Base-by-base conservation (phyloP, 495 filamentous ascomycete genomes). In the Sordaria brevicollis region DNA sequence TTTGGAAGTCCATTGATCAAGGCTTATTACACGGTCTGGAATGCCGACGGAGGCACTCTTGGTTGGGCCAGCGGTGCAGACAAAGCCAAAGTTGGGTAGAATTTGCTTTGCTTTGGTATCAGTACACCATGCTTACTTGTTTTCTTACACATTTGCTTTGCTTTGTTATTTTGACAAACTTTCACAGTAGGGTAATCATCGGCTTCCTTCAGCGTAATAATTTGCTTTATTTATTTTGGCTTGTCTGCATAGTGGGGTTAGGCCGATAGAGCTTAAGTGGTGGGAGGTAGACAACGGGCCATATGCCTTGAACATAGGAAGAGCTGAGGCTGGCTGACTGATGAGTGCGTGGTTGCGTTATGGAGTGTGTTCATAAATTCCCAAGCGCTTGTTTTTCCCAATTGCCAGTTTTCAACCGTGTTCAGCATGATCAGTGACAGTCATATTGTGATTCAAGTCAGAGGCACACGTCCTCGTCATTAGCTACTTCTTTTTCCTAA, bases 11-110 rank as follows among this genome's bases (percentile, higher is more conserved):
- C 74, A 2, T 54, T 71, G 37, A 33, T 79, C 11, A 70, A 74
- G 69, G 62, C 67, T 19, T 79, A 75, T 35, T 76, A 76, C 35
- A 77, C 77, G 1, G 71, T 74, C 4, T 77, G 74, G 76, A 70
- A 79, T 65, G 70, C 57, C 2, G 38, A 34, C 7, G 68, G 13
- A 2, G 11, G 25, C 25, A 31, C 49, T 21, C 49, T 57, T 57
- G 49, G 49, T 31, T 57, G 49, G 49, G 49, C 25, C 21, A 57
- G 11, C n/a, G n/a, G n/a, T n/a, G n/a, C n/a, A n/a, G n/a, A n/a
- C n/a, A n/a, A n/a, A n/a, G n/a, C n/a, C n/a, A n/a, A n/a, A n/a
- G n/a, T n/a, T n/a, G n/a, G n/a, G n/a, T n/a, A n/a, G n/a, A n/a
- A n/a, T n/a, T n/a, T n/a, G n/a, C n/a, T n/a, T n/a, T n/a, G n/a